Base-by-base conservation (phyloP, 2,329 filamentous ascomycete genomes). In the Fusarium subglutinans region DNA sequence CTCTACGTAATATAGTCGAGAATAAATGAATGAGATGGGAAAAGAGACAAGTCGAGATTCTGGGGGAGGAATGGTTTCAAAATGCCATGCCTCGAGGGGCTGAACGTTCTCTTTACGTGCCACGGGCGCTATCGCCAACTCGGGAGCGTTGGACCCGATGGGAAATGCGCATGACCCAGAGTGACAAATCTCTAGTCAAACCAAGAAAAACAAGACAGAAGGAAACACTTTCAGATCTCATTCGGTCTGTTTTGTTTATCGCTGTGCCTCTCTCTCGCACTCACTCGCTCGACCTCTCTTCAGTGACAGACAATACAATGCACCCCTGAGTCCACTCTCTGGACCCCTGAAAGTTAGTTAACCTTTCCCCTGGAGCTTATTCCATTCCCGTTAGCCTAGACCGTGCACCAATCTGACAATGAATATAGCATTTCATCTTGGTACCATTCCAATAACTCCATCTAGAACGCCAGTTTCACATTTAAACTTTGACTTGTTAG, bases 301-400 rank as follows among this genome's bases (percentile, higher is more conserved):
- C 33, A 61, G 18, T 62, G 54, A 47, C 33, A 35, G 33, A 15
- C 33, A 35, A 35, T 35, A 0, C 30, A 59, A 17, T 43, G 22
- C 60, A 63, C 71, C 70, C 70, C 70, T 73, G 70, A 72, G 54
- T 26, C 45, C 30, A 51, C 33, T 38, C 37, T 45, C 45, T 55
- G 41, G 71, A 73, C 71, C 71, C 71, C 66, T 73, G 71, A 56
- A 69, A 55, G 63, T 24, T n/a, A n/a, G n/a, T n/a, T n/a, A n/a
- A n/a, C n/a, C 71, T 4, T 24, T 24, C 24, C 71, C 71, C 71
- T 74, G 71, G 55, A 69, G 24, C 51, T 55, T 55, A 41, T 18
- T 28, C 35, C 35, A 41, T 58, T 61, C 45, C 58, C 54, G 55
- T 61, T 67, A 60, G 69, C 53, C n/a, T 40, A 18, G 48, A 20